These are phyloP conservation scores for Pythium coloratum DNA, from an alignment of 352 stramenopile species.

Conservation along the genomic window DNA sequence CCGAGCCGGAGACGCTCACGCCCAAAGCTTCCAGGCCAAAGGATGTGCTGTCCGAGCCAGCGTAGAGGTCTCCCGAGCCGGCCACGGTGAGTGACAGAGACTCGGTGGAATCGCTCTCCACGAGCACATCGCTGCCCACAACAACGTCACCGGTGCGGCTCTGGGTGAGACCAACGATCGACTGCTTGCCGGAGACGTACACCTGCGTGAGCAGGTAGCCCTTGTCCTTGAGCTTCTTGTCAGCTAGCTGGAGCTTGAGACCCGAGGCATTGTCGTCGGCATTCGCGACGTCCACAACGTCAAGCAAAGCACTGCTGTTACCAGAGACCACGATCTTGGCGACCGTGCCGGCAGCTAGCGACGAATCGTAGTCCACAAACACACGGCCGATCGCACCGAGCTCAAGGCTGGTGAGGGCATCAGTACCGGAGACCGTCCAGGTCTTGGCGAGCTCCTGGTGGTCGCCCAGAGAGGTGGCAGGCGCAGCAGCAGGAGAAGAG, in stretches of 20 bases:
- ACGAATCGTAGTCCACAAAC: conserved; percentile 41
- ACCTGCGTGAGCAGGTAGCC: conserved; percentile 42
- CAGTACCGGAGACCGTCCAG: conserved; percentile 34
- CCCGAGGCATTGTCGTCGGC: conserved; percentile 9
- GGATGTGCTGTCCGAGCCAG: conserved; percentile 3
- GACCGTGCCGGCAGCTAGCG: conserved; percentile 20
- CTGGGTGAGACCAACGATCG: conserved; percentile 22
- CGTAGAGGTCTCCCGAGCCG: conserved; percentile 22
- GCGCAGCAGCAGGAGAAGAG: conserved; percentile 4
- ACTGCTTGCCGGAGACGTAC: conserved; percentile 25
- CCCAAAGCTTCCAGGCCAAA: not conserved
- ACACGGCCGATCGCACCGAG: conserved; percentile 37
- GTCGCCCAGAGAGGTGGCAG: conserved; percentile 1
- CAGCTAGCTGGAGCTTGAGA: conserved; percentile 15
- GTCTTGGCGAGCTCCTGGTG: conserved; percentile 25
- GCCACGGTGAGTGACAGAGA: conserved; percentile 2
- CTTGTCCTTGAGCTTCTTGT: conserved; percentile 24
- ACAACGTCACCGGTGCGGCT: conserved; percentile 29
- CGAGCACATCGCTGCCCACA: conserved; percentile 30
- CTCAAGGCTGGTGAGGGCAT: conserved; percentile 28
- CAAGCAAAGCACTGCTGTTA: conserved; percentile 27
- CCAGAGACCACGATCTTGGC: conserved; percentile 35
- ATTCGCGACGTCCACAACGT: conserved; percentile 28
- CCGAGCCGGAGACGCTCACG: not conserved
- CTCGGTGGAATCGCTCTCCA: conserved; percentile 14